These are phyloP conservation scores for Alternaria sp. DNA, from an alignment of 2,329 filamentous ascomycete species.

Conservation along the genomic window DNA sequence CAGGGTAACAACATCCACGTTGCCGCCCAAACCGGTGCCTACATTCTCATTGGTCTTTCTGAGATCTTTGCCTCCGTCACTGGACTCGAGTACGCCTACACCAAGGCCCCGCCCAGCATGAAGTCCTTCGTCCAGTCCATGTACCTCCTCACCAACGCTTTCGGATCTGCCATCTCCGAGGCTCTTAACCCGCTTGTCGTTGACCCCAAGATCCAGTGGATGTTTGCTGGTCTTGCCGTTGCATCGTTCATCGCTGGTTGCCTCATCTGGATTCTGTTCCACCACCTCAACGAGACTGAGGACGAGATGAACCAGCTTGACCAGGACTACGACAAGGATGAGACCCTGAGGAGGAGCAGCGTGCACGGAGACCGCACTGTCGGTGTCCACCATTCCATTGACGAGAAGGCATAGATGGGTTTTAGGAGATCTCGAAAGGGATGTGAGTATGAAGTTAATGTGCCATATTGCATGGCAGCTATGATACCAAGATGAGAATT, in stretches of 20 bases:
- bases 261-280: conserved; percentile 48
- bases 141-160: conserved; percentile 66
- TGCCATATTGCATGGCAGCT: not conserved
- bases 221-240: conserved; percentile 53
- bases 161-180: conserved; percentile 67
- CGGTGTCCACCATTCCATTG: conserved; percentile 22
- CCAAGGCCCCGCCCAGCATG: conserved; percentile 56
- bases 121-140: conserved; percentile 60
- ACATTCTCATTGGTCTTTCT: conserved; percentile 56
- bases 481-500: conserved; percentile 14
- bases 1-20: conserved; percentile 53
- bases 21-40: conserved; percentile 54
- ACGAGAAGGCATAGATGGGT: conserved; percentile 18
- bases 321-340: conserved; percentile 41
- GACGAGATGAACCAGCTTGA: conserved; percentile 48
- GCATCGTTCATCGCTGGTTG: conserved; percentile 39
- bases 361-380: conserved; percentile 31
- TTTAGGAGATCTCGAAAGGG: not conserved
- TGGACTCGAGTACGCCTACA: conserved; percentile 57
- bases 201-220: conserved; percentile 71
- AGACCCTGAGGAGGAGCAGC: conserved; percentile 32
- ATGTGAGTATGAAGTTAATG: conserved; percentile 7
- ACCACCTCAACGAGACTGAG: conserved; percentile 46
- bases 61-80: conserved; percentile 58
- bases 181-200: conserved; percentile 66